phyloP scores from a whole-genome alignment of 257 asterid genomes.

The Agastache rugosa region DNA sequence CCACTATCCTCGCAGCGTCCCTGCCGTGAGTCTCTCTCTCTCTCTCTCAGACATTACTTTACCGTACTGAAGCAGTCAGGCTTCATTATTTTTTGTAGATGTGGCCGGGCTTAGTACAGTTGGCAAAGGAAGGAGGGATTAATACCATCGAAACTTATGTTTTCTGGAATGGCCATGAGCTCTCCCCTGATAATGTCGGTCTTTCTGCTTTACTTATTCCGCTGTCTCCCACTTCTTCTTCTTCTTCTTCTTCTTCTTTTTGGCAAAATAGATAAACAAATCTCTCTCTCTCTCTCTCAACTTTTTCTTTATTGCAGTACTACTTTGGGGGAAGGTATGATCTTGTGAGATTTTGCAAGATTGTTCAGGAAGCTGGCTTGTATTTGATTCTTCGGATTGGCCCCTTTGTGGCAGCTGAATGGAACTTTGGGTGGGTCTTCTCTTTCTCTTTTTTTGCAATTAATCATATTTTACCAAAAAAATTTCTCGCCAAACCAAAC shows the following conservation, averaged over 20 bases:
- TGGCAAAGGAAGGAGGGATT: conserved; percentile 89
- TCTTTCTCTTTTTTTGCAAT: too few relatives aligned
- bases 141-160: conserved; percentile 88
- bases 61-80: neutral
- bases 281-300: neutral
- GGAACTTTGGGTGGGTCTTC: conserved; percentile 77
- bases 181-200: conserved; percentile 71
- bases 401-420: conserved; percentile 92
- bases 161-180: conserved; percentile 96
- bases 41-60: neutral
- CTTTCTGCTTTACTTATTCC: conserved; percentile 19
- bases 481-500: too few relatives aligned
- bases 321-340: conserved; percentile 94
- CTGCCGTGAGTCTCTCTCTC: conserved; percentile 57
- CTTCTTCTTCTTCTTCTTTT: neutral
- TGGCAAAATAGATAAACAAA: neutral
- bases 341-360: conserved; percentile 79
- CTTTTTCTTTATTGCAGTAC: conserved; percentile 49
- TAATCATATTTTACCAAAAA: too few relatives aligned
- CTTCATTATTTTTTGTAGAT: conserved; percentile 48
- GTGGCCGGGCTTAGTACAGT: conserved; percentile 87
- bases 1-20: conserved; percentile 97
- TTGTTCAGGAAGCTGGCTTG: conserved; percentile 77
- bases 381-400: conserved; percentile 90
- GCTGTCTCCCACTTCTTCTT: neutral